Evolutionary conservation across 2,329 filamentous ascomycete genomes (phyloP).

Genomic region (Ophiobolus disseminans): DNA sequence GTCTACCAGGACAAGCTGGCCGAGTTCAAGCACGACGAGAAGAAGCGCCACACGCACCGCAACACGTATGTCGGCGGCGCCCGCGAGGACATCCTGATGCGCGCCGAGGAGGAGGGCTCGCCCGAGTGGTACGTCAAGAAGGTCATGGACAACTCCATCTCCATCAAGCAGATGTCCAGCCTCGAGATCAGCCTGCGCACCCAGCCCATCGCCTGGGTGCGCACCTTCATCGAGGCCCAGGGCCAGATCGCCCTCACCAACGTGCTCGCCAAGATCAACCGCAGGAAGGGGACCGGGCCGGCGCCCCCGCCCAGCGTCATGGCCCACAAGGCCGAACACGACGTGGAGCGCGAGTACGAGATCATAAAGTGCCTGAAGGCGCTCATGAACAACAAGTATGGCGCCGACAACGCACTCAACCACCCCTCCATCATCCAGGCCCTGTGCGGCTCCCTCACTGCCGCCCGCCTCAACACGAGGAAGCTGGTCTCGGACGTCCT

Average conservation of each 20-base stretch:
- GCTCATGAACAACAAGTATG: slow-evolving; percentile 99
- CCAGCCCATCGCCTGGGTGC: slow-evolving; percentile 97
- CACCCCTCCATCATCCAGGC: slow-evolving; percentile 92
- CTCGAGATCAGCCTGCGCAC: slow-evolving; percentile 93
- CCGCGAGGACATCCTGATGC: slow-evolving; percentile 71
- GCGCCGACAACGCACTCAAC: slow-evolving; percentile 89
- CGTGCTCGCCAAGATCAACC: slow-evolving; percentile 90
- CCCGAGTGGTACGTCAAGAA: slow-evolving; percentile 98
- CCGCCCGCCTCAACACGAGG: slow-evolving; percentile 85
- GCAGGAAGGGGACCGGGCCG: slow-evolving; percentile 78
- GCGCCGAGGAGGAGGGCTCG: slow-evolving; percentile 91
- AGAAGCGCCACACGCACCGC: slow-evolving; percentile 77
- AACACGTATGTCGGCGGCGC: slow-evolving; percentile 62
- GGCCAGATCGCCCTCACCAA: slow-evolving; percentile 96
- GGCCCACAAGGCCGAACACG: slow-evolving; percentile 69
- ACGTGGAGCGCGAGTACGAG: slow-evolving; percentile 91
- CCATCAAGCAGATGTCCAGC: slow-evolving; percentile 88
- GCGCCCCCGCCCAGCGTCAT: slow-evolving; percentile 64
- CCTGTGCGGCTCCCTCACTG: slow-evolving; percentile 84
- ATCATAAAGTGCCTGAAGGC: slow-evolving; percentile 98
- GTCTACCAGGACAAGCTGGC: slow-evolving; percentile 94
- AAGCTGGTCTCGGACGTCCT: slow-evolving; percentile 96
- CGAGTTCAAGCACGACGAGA: slow-evolving; percentile 94
- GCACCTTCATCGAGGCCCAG: slow-evolving; percentile 94
- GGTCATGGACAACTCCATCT: slow-evolving; percentile 94